Base-by-base conservation (phyloP, 1,284 basidiomycete species). In the Ceratobasidium sp. region DNA sequence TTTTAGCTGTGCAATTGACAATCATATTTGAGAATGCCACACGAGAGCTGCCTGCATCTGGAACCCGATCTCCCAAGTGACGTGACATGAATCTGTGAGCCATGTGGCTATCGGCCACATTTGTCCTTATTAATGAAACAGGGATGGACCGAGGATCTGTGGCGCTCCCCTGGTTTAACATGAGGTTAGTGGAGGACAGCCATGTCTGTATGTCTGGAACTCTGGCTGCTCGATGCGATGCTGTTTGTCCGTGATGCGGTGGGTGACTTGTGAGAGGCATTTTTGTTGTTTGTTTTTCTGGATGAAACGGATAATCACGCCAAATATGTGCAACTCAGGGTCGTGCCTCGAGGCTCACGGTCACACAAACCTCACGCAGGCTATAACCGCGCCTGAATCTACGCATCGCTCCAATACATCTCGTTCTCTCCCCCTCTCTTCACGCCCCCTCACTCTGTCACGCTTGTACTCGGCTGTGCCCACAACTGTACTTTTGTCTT, bases 61-160 rank as follows among this genome's bases (percentile, higher is more conserved):
- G 9, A 58, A 58, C 57, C n/a, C n/a, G 53, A 58, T 58, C 57
- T 8, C 34, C 14, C 34, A n/a, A 8, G n/a, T 58, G n/a, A 41
- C n/a, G 34, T 39, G 12, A 32, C n/a, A n/a, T 8, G 34, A 16
- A 39, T n/a, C 32, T 1, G 9, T 21, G 4, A 39, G 57, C 34
- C 57, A 58, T 58, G 57, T 58, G 57, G 57, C 57, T 53, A 58
- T 32, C 16, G 23, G 32, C 57, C 57, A 58, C 34, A 39, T 58
- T 53, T 53, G 52, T 53, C 28, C 4, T 32, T 53, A 18, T 53
- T 32, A 53, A 53, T 53, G 52, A 53, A 53, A 32, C 52, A 30
- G 52, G 52, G 52, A 30, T 18, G 28, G 18, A 1, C 16, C 3
- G 16, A 18, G 18, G 43, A 30, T 32, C n/a, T 4, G 45, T 23